Conservation (phyloP, 2,329 filamentous ascomycete genomes). For the Phialocephala subalpina region DNA sequence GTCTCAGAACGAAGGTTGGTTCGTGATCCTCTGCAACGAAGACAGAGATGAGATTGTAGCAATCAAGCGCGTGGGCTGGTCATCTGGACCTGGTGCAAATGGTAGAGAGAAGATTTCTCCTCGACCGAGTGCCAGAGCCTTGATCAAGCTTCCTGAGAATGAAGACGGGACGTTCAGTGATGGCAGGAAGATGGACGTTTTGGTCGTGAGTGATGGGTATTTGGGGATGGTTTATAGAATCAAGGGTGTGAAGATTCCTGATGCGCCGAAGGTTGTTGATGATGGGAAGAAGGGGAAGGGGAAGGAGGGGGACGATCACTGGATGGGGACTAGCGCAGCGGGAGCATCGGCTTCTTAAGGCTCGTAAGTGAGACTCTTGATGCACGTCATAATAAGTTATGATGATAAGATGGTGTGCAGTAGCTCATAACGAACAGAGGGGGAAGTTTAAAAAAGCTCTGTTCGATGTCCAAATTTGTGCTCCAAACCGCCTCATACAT, state of each 20-base stretch:
- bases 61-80: constrained; percentile 87
- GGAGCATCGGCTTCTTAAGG: background rate
- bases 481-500: too few relatives aligned
- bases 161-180: constrained; percentile 40
- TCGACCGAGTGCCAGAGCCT: constrained; percentile 61
- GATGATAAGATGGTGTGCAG: too few relatives aligned
- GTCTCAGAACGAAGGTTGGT: constrained; percentile 92
- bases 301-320: constrained; percentile 6
- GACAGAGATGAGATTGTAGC: constrained; percentile 80
- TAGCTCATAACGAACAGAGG: too few relatives aligned
- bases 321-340: background rate
- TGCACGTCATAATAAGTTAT: too few relatives aligned
- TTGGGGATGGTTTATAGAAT: constrained; percentile 68
- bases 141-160: constrained; percentile 65
- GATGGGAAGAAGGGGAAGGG: constrained; percentile 35
- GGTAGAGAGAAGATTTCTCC: constrained; percentile 30
- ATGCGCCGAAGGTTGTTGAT: constrained; percentile 36
- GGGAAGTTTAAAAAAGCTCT: too few relatives aligned
- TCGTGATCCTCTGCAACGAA: constrained; percentile 77
- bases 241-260: constrained; percentile 42
- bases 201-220: constrained; percentile 88
- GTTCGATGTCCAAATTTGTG: too few relatives aligned
- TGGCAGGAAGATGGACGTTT: constrained; percentile 72
- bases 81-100: constrained; percentile 40
- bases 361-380: too few relatives aligned